phyloP scores from a whole-genome alignment of 2,329 filamentous ascomycete genomes.

The Ophiosphaerella herpotricha region DNA sequence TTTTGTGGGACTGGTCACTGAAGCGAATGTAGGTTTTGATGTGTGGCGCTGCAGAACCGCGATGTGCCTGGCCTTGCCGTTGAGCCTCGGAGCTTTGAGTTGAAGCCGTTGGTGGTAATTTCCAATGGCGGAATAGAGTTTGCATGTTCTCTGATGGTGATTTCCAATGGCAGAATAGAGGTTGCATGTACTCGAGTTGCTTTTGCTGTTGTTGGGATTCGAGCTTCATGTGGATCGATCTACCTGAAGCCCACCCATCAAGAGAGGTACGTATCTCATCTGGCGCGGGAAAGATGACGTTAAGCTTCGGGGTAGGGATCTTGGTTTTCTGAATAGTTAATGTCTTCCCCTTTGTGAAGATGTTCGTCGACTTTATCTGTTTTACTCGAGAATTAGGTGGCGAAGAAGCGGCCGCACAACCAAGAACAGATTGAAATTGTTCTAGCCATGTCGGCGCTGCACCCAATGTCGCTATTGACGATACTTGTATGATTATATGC shows the following conservation, averaged over 20 bases:
- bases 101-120: slow-evolving; percentile 26
- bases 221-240: slow-evolving; percentile 80
- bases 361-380: slow-evolving; percentile 8
- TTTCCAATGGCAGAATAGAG: slow-evolving; percentile 52
- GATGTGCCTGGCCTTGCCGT: slow-evolving; percentile 24
- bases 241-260: slow-evolving; percentile 77
- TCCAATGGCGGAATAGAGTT: slow-evolving; percentile 77
- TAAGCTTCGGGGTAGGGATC: slow-evolving; percentile 60
- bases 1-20: slow-evolving; percentile 40
- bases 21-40: slow-evolving; percentile 87
- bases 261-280: slow-evolving; percentile 77
- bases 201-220: slow-evolving; percentile 71
- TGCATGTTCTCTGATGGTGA: slow-evolving; percentile 76
- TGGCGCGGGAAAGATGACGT: slow-evolving; percentile 79
- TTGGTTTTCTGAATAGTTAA: background rate
- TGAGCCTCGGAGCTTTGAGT: background rate
- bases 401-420: slow-evolving; percentile 7
- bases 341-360: slow-evolving; percentile 14
- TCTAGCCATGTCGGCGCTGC: slow-evolving; percentile 72
- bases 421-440: slow-evolving; percentile 52
- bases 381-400: background rate
- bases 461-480: slow-evolving; percentile 81
- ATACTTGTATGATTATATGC: slow-evolving; percentile 67
- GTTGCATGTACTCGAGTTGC: slow-evolving; percentile 73
- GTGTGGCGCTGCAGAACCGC: slow-evolving; percentile 74